Conservation (phyloP, 2,329 filamentous ascomycete species). For the Neocucurbitaria cava region DNA sequence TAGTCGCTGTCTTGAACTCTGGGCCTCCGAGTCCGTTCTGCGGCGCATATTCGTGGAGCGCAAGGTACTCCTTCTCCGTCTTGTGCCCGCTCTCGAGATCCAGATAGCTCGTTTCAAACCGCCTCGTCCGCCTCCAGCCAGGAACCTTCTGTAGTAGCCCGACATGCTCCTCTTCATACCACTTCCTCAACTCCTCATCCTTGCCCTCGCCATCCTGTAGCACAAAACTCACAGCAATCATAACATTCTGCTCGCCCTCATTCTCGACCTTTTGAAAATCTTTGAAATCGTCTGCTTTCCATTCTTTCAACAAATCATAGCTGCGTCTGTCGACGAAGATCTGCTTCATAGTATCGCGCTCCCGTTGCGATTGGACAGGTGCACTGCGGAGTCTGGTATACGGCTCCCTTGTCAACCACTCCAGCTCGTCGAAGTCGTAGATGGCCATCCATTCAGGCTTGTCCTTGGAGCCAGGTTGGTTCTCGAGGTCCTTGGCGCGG, state of each 20-base stretch:
- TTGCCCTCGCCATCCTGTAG: constrained; percentile 61
- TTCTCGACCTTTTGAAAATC: constrained; percentile 67
- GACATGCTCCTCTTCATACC: constrained; percentile 79
- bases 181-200: constrained; percentile 66
- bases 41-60: constrained; percentile 75
- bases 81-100: constrained; percentile 45
- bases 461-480: constrained; percentile 40
- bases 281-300: constrained; percentile 63
- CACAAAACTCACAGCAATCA: constrained; percentile 68
- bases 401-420: constrained; percentile 70
- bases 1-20: constrained; percentile 68
- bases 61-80: constrained; percentile 62
- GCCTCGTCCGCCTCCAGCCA: constrained; percentile 77
- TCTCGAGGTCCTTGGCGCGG: constrained; percentile 66
- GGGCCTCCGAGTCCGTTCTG: constrained; percentile 70
- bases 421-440: constrained; percentile 82
- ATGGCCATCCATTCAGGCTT: constrained; percentile 76
- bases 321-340: constrained; percentile 74
- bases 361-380: constrained; percentile 63
- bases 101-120: constrained; percentile 71
- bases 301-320: constrained; percentile 69
- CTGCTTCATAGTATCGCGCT: constrained; percentile 67
- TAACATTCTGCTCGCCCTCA: constrained; percentile 60
- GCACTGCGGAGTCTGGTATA: constrained; percentile 71
- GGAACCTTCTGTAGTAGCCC: constrained; percentile 74